These are phyloP conservation scores for Cymbidium sinense DNA, from an alignment of 106 monocot species.

Conservation along the genomic window DNA sequence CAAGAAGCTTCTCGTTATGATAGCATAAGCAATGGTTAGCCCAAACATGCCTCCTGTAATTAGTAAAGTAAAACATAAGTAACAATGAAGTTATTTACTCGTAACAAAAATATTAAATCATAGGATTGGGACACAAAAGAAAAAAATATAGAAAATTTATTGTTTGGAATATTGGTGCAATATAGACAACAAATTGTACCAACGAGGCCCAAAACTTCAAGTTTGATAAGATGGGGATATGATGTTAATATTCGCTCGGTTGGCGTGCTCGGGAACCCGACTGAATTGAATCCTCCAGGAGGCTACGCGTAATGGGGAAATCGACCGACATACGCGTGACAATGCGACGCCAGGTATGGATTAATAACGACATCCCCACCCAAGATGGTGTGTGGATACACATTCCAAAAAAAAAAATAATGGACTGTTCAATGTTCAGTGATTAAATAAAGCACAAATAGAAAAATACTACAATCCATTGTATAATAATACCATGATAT, in stretches of 20 bases:
- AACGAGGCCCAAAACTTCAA: not conserved
- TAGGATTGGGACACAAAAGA: not conserved
- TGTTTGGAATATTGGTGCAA: not conserved
- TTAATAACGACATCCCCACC: too few relatives aligned
- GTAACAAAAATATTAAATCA: not conserved
- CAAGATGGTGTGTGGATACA: too few relatives aligned
- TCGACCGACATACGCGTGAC: too few relatives aligned
- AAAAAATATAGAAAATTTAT: not conserved
- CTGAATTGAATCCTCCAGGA: too few relatives aligned
- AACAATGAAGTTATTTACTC: not conserved
- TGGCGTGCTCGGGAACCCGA: too few relatives aligned
- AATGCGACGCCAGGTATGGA: too few relatives aligned
- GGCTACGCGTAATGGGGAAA: too few relatives aligned
- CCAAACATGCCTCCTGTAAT: conserved; percentile 91
- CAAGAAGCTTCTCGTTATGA: conserved; percentile 63
- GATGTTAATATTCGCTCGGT: too few relatives aligned
- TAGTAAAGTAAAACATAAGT: not conserved
- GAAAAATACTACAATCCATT: not conserved
- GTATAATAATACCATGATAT: conserved; percentile 65
- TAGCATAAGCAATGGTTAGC: conserved; percentile 62
- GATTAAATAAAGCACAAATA: not conserved
- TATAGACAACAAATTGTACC: not conserved
- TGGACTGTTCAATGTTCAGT: not conserved
- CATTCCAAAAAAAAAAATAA: not conserved
- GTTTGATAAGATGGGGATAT: not conserved